Conservation (phyloP, 805 yeast species). For the Maudiozyma turicensis region DNA sequence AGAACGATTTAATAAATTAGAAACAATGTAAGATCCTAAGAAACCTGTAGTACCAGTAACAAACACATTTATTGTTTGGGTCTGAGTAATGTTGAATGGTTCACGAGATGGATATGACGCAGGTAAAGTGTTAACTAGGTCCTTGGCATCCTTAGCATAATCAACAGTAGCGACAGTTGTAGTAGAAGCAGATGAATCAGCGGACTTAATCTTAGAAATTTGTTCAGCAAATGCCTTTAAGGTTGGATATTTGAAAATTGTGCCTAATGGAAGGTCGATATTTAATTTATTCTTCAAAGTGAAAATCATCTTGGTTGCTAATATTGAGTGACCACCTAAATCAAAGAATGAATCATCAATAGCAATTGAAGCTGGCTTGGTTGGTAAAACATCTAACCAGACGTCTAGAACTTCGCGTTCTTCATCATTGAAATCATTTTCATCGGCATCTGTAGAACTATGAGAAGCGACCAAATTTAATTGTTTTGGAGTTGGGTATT, state of each 20-base stretch:
- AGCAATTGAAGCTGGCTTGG: constrained; percentile 65
- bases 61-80: constrained; percentile 47
- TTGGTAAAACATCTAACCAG: constrained; percentile 82
- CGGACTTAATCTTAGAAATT: constrained; percentile 46
- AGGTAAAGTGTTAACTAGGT: constrained; percentile 35
- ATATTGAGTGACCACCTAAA: constrained; percentile 93
- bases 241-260: constrained; percentile 84
- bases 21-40: constrained; percentile 80
- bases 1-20: constrained; percentile 59
- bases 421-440: constrained; percentile 47
- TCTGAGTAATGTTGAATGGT: constrained; percentile 19
- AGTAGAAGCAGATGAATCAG: constrained; percentile 26
- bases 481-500: constrained; percentile 88
- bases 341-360: constrained; percentile 90
- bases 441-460: constrained; percentile 33
- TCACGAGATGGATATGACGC: constrained; percentile 37
- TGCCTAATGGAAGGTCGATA: constrained; percentile 81
- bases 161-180: constrained; percentile 27
- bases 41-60: constrained; percentile 96
- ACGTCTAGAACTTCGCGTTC: constrained; percentile 67
- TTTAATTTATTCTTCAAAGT: constrained; percentile 70
- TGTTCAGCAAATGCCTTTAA: constrained; percentile 67
- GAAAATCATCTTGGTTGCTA: constrained; percentile 95
- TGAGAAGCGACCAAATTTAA: constrained; percentile 62
- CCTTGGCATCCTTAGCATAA: constrained; percentile 69